Base-by-base conservation (phyloP, 1,284 basidiomycete genomes). In the Wallemia ichthyophaga region DNA sequence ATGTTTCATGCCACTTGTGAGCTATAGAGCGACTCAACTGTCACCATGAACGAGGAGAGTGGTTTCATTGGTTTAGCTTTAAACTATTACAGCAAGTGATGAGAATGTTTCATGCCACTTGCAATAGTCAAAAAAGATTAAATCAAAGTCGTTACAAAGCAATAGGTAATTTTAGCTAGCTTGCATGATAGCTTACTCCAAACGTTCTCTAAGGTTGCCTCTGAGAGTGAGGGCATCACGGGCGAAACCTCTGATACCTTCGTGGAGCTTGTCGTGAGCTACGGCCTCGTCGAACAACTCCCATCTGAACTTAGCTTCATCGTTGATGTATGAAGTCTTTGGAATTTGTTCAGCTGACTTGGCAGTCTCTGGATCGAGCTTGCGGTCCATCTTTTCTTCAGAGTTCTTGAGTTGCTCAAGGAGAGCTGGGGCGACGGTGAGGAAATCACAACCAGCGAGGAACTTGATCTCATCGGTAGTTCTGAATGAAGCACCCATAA, bases 401-500 rank as follows among this genome's bases (percentile, higher is more conserved):
- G 82, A 85, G 66, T 81, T 81, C 75, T 85, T 82, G 70, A 95
- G 82, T 74, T 95, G 80, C 70, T 95, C 86, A 64, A 96, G 82
- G 58, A 96, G 78, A 61, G 78, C 69, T 63, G 92, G 92, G 17
- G 91, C 75, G 69, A 96, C 95, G 68, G 92, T 96, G 64, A 96
- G 76, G 80, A 85, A 94, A 74, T 96, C 92, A 64, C 91, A 85
- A 66, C 92, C 92, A 62, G 91, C 89, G 60, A 98, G 79, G 23
- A 86, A 79, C 71, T 82, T 85, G 74, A 98, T 95, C 75, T 96
- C 92, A 67, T 85, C 85, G 61, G 73, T 72, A 75, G 92, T 92
- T 69, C 88, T 84, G 89, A 98, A 98, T 59, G 88, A 94, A 63
- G 92, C 92, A 71, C 92, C 92, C 92, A 98, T 98, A 71, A 98